Conservation (phyloP, 306 rosid species). For the Glycine tomentella region DNA sequence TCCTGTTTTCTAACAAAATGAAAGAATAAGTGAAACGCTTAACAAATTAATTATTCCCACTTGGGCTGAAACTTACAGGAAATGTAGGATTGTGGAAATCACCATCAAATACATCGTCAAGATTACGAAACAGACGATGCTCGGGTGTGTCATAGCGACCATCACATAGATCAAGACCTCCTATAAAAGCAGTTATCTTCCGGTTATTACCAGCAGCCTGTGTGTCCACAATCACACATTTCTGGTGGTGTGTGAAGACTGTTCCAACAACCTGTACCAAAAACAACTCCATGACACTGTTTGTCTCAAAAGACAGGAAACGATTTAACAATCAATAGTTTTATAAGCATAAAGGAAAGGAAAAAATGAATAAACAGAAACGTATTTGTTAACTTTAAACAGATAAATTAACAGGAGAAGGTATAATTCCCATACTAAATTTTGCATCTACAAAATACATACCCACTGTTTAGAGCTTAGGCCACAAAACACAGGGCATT, state of each 20-base stretch:
- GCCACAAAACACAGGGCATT: slow-evolving; percentile 51
- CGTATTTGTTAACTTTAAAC: slow-evolving; percentile 18
- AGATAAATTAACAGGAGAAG: slow-evolving; percentile 5
- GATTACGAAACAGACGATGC: slow-evolving; percentile 82
- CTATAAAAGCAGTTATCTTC: slow-evolving; percentile 85
- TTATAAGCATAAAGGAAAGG: not conserved
- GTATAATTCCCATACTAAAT: slow-evolving; percentile 21
- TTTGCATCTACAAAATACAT: slow-evolving; percentile 48
- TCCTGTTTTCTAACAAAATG: slow-evolving; percentile 27
- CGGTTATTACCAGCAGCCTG: slow-evolving; percentile 81
- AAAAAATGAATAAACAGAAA: slow-evolving; percentile 25
- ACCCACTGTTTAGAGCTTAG: slow-evolving; percentile 47
- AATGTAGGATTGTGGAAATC: slow-evolving; percentile 88
- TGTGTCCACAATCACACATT: slow-evolving; percentile 90
- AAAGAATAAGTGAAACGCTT: slow-evolving; percentile 4
- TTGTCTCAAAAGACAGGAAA: slow-evolving; percentile 33
- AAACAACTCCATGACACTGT: slow-evolving; percentile 41
- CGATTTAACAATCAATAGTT: not conserved
- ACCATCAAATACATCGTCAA: slow-evolving; percentile 64
- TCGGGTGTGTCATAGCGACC: slow-evolving; percentile 99
- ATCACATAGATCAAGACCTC: slow-evolving; percentile 96
- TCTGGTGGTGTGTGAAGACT: slow-evolving; percentile 95
- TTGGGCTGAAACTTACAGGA: slow-evolving; percentile 68
- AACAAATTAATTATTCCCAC: slow-evolving; percentile 27
- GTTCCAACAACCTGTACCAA: slow-evolving; percentile 79